Base-by-base conservation (phyloP, 495 filamentous ascomycete genomes). In the Entonaema liquescens region DNA sequence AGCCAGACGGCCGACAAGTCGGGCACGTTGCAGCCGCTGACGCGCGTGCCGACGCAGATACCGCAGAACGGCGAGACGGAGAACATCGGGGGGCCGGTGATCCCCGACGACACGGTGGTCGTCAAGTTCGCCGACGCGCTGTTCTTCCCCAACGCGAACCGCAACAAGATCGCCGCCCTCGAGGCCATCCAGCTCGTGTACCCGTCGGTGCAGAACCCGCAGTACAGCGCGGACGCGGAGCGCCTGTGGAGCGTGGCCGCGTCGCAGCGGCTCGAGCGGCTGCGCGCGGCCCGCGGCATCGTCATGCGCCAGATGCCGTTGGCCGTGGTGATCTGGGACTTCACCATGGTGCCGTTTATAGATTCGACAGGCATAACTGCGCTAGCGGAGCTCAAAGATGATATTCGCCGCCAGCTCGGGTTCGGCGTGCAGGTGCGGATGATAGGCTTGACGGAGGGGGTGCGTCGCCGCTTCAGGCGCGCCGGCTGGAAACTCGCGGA, bases 141-240 rank as follows among this genome's bases (percentile, higher is more conserved):
- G 38, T 83, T 84, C 76, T 86, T 83, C 68, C 80, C 79, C 31
- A 87, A 86, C 68, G 82, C 83, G 15, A 81, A 82, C 66, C 76
- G 78, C n/a, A 70, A 74, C 49, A 85, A 82, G 62, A 70, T 72
- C 0, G 21, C 70, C 3, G 71, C 82, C 15, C 66, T 84, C 13
- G 83, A 86, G 35, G 75, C 77, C 6, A 74, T 86, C 19, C 80
- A 85, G 76, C 75, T 75, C 25, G 72, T 40, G 53, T 78, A 67
- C 47, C 73, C 64, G 62, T 78, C 78, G 12, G 62, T 67, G 54
- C 77, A 77, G 57, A 77, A 70, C 49, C 79, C 79, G 19, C 65
- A 62, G n/a, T 77, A 76, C 65, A 52, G 74, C 35, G 72, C 68
- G 1, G 80, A 79, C 42, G 62, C 74, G 6, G 77, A 83, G 59